phyloP scores from a whole-genome alignment of 257 asterid genomes.

The Handroanthus guayacan region DNA sequence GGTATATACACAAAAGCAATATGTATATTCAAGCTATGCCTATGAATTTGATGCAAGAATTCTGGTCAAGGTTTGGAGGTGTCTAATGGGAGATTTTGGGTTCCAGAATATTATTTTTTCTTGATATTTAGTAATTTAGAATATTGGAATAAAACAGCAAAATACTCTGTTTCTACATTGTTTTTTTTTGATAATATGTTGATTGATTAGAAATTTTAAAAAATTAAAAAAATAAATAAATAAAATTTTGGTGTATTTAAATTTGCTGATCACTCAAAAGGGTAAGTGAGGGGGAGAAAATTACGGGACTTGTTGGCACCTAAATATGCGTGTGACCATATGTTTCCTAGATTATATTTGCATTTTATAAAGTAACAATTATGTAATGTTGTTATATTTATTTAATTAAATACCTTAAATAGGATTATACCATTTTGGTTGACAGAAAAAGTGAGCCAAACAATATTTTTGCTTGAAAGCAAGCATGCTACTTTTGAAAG shows the following conservation, averaged over 20 bases:
- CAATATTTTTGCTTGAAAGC: background rate
- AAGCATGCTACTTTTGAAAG: background rate
- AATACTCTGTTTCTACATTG: no score
- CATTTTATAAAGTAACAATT: background rate
- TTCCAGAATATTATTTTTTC: slow-evolving; percentile 44
- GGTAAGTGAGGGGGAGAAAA: slow-evolving; percentile 35
- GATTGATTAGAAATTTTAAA: background rate
- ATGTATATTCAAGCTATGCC: slow-evolving; percentile 50
- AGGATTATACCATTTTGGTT: background rate
- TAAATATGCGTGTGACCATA: slow-evolving; percentile 47
- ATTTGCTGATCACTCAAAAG: slow-evolving; percentile 39
- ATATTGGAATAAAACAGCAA: background rate
- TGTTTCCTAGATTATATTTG: slow-evolving; percentile 27
- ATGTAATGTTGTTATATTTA: background rate
- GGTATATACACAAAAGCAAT: slow-evolving; percentile 42
- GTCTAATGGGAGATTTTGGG: slow-evolving; percentile 61
- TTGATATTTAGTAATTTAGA: slow-evolving; percentile 36
- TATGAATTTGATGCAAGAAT: slow-evolving; percentile 57
- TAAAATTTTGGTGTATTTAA: slow-evolving; percentile 3
- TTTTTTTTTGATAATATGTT: no score
- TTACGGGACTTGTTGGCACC: slow-evolving; percentile 42
- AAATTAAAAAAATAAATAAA: slow-evolving; percentile 3
- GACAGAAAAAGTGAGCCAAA: slow-evolving; percentile 7
- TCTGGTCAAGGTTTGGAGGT: slow-evolving; percentile 72
- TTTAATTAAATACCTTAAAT: slow-evolving; percentile 19